Conservation (phyloP, 495 filamentous ascomycete species). For the Stereocaulon alpinum region DNA sequence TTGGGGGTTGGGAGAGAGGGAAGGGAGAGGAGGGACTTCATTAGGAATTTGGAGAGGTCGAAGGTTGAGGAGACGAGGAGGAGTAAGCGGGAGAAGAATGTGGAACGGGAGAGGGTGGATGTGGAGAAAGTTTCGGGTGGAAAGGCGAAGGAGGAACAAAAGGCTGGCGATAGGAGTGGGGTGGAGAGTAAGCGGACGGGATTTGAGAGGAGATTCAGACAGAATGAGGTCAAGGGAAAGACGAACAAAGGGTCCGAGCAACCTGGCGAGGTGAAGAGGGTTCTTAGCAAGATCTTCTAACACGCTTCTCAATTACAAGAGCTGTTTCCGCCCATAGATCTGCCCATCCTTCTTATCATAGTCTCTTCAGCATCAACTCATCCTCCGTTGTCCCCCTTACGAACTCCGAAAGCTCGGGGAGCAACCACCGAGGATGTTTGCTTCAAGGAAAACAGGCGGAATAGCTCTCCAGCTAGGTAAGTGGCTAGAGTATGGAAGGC, state of each 20-base stretch:
- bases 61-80: conserved; percentile 70
- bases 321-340: neutral
- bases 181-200: conserved; percentile 23
- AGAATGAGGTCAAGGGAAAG: conserved; percentile 48
- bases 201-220: conserved; percentile 59
- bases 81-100: conserved; percentile 60
- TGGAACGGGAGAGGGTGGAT: conserved; percentile 53
- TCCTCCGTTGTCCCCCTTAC: no score
- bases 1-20: conserved; percentile 67
- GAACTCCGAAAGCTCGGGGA: no score
- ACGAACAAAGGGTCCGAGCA: conserved; percentile 36
- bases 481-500: no score
- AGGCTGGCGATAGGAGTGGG: conserved; percentile 44
- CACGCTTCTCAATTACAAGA: neutral
- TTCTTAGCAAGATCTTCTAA: conserved; percentile 71
- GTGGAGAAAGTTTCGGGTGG: conserved; percentile 65
- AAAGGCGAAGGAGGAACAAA: conserved; percentile 67
- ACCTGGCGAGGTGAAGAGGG: conserved; percentile 60
- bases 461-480: no score
- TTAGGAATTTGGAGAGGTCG: conserved; percentile 58
- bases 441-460: no score
- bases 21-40: conserved; percentile 51
- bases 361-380: no score
- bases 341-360: neutral
- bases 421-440: no score